Evolutionary conservation across 306 rosid species (phyloP).

Genomic region (Dalbergia cochinchinensis): DNA sequence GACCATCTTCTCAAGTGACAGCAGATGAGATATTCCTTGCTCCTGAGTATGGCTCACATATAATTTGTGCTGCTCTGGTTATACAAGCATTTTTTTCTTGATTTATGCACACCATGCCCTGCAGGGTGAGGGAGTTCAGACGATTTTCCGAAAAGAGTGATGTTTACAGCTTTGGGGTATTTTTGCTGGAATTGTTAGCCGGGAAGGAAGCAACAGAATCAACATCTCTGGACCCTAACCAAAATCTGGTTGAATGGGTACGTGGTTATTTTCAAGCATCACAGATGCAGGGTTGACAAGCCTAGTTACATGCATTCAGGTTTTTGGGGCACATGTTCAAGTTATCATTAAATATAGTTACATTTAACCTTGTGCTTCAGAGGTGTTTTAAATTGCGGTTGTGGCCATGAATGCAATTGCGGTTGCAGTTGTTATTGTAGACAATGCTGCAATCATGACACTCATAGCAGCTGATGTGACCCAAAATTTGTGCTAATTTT

Average conservation of each 20-base stretch:
- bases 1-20: conserved; percentile 76
- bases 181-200: conserved; percentile 81
- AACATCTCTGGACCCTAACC: conserved; percentile 54
- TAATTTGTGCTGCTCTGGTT: conserved; percentile 23
- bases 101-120: conserved; percentile 36
- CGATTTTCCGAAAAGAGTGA: conserved; percentile 92
- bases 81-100: conserved; percentile 17
- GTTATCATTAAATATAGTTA: not conserved
- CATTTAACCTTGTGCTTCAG: not conserved
- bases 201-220: conserved; percentile 76
- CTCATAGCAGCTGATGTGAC: too few species aligned
- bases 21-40: conserved; percentile 83
- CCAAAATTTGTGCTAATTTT: too few species aligned
- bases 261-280: conserved; percentile 26
- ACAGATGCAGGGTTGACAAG: not conserved
- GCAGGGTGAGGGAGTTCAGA: conserved; percentile 91
- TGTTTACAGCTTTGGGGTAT: conserved; percentile 85
- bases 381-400: too few species aligned
- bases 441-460: too few species aligned
- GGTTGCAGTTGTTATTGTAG: too few species aligned
- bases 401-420: too few species aligned
- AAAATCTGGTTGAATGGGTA: conserved; percentile 81
- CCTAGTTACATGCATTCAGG: not conserved
- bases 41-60: conserved; percentile 68
- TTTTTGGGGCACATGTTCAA: not conserved